phyloP scores from a whole-genome alignment of 805 yeast species.

The Ogataea haglerorum region DNA sequence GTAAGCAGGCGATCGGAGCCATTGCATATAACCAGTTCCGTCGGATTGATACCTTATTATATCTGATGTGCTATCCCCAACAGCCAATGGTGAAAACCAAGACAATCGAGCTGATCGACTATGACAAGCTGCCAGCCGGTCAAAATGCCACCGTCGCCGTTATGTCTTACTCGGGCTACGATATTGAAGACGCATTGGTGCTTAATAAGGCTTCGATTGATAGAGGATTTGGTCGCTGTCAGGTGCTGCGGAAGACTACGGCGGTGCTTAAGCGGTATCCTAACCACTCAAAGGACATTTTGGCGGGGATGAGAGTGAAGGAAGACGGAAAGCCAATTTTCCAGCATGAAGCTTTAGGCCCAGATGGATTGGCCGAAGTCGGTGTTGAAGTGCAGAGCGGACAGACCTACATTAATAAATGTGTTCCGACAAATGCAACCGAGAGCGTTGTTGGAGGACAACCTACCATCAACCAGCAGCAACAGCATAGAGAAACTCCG shows the following conservation, averaged over 20 bases:
- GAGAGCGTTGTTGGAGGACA: slow-evolving; percentile 53
- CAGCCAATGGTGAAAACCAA: slow-evolving; percentile 99
- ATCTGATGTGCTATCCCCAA: slow-evolving; percentile 97
- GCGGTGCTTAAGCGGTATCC: slow-evolving; percentile 87
- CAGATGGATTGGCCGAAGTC: slow-evolving; percentile 96
- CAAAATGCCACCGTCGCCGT: slow-evolving; percentile 99
- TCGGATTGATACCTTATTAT: slow-evolving; percentile 89
- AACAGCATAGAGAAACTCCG: slow-evolving; percentile 84
- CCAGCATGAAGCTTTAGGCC: slow-evolving; percentile 84
- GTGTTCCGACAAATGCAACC: slow-evolving; percentile 83
- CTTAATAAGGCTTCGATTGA: slow-evolving; percentile 90
- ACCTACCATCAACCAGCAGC: slow-evolving; percentile 25
- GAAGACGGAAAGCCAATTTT: slow-evolving; percentile 76
- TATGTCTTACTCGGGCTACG: slow-evolving; percentile 98
- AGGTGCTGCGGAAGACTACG: slow-evolving; percentile 88
- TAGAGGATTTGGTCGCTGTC: slow-evolving; percentile 97
- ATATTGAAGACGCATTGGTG: slow-evolving; percentile 98
- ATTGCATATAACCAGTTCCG: slow-evolving; percentile 95
- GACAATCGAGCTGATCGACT: slow-evolving; percentile 91
- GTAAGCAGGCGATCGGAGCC: slow-evolving; percentile 99
- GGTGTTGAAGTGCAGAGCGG: slow-evolving; percentile 90
- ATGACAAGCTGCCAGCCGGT: slow-evolving; percentile 97
- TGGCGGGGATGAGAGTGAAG: slow-evolving; percentile 88
- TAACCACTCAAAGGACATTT: slow-evolving; percentile 87
- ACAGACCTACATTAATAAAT: slow-evolving; percentile 89